Evolutionary conservation across 305 asterid genomes (phyloP).

Genomic region (Solanum aculeatissimum): DNA sequence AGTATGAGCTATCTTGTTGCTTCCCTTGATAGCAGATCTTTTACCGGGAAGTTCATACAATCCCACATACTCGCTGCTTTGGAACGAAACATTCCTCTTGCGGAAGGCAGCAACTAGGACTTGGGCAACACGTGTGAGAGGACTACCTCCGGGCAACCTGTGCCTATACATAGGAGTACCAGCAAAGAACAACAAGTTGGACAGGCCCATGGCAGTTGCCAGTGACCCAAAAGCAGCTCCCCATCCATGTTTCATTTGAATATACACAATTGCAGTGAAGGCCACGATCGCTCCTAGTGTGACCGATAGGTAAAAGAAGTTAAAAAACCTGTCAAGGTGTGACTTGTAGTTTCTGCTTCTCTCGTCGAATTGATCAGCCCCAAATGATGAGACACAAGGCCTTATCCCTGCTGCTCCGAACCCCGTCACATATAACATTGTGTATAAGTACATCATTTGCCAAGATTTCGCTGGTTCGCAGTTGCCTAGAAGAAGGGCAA

Average conservation of each 20-base stretch:
- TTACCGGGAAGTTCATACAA: conserved; percentile 82
- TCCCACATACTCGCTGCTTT: conserved; percentile 74
- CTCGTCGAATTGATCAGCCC: conserved; percentile 95
- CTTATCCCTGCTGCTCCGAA: conserved; percentile 98
- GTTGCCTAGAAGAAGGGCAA: conserved; percentile 75
- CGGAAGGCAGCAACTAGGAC: conserved; percentile 80
- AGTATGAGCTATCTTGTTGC: conserved; percentile 78
- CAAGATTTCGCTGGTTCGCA: conserved; percentile 81
- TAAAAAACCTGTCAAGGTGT: conserved; percentile 83
- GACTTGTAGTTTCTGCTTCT: conserved; percentile 52
- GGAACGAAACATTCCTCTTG: conserved; percentile 58
- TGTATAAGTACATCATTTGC: conserved; percentile 88
- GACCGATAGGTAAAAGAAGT: conserved; percentile 90
- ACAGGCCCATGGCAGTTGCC: conserved; percentile 90
- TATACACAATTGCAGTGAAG: conserved; percentile 82
- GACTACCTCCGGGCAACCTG: conserved; percentile 89
- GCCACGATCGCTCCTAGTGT: conserved; percentile 94
- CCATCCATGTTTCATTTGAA: conserved; percentile 89
- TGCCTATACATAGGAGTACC: conserved; percentile 95
- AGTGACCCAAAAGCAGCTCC: conserved; percentile 85
- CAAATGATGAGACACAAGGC: conserved; percentile 96
- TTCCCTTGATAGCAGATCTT: conserved; percentile 80
- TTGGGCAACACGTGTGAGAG: conserved; percentile 91
- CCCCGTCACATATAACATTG: conserved; percentile 65
- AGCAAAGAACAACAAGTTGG: conserved; percentile 75